Evolutionary conservation across 345 rosid species (phyloP).

Genomic region (Acer negundo): DNA sequence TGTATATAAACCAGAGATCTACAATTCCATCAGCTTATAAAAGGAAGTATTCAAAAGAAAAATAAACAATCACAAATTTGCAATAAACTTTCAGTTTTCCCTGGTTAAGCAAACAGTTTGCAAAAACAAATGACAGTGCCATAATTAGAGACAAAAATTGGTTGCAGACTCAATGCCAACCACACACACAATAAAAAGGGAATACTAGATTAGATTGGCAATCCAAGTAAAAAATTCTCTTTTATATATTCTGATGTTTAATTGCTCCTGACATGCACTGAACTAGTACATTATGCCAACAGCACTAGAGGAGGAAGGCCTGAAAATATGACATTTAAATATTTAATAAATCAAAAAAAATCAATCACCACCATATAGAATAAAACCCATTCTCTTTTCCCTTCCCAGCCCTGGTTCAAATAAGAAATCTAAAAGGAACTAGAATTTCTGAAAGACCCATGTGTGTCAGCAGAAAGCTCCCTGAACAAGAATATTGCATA

Average conservation of each 20-base stretch:
- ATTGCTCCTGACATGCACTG: background rate
- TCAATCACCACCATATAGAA: background rate
- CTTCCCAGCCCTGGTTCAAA: background rate
- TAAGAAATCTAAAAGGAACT: background rate
- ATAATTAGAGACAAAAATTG: background rate
- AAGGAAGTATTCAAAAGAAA: background rate
- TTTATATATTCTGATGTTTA: background rate
- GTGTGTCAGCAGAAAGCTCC: background rate
- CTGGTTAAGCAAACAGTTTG: conserved; percentile 8
- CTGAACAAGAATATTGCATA: background rate
- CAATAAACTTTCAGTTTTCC: background rate
- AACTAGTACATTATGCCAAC: background rate
- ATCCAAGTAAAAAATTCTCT: background rate
- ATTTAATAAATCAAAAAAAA: background rate
- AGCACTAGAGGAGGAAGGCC: background rate
- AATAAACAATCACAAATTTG: background rate
- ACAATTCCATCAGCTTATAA: conserved; percentile 2
- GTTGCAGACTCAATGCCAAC: background rate
- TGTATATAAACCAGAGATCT: conserved; percentile 7
- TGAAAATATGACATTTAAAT: background rate
- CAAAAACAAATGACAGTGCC: background rate
- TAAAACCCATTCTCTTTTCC: background rate
- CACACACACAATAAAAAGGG: background rate
- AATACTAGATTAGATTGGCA: background rate
- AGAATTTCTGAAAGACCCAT: background rate